Conservation (phyloP, 192 early-diverging fungal genomes). For the Backusella australiensis region DNA sequence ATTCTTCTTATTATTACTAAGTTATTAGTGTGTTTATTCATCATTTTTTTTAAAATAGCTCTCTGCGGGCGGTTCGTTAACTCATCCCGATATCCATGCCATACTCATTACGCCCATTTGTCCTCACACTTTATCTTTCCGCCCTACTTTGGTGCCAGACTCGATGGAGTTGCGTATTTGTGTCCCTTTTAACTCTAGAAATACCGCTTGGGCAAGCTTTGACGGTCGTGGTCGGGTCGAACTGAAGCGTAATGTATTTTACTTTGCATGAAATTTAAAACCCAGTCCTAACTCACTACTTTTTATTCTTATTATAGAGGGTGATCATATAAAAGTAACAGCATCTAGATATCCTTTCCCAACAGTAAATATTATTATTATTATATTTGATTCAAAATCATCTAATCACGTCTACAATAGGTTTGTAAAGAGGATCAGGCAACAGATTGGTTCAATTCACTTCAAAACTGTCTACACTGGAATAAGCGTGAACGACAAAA, state of each 20-base stretch:
- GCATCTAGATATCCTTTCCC: constrained; percentile 87
- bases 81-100: constrained; percentile 93
- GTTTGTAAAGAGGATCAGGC: constrained; percentile 30
- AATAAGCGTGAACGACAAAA: constrained; percentile 92
- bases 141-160: constrained; percentile 96
- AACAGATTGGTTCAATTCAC: constrained; percentile 88
- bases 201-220: constrained; percentile 92
- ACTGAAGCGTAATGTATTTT: constrained; percentile 55
- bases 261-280: neutral
- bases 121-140: constrained; percentile 89
- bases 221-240: constrained; percentile 93
- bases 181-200: constrained; percentile 79
- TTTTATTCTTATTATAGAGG: constrained; percentile 38
- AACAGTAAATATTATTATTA: constrained; percentile 63
- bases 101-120: constrained; percentile 93
- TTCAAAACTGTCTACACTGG: constrained; percentile 88
- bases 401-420: neutral
- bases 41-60: constrained; percentile 39
- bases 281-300: neutral
- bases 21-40: neutral
- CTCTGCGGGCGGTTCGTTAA: constrained; percentile 92
- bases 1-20: too few relatives aligned
- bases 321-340: constrained; percentile 85
- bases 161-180: constrained; percentile 87
- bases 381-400: too few relatives aligned